These are phyloP conservation scores for Fraxinus sp. DNA, from an alignment of 305 asterid species.

Conservation along the genomic window DNA sequence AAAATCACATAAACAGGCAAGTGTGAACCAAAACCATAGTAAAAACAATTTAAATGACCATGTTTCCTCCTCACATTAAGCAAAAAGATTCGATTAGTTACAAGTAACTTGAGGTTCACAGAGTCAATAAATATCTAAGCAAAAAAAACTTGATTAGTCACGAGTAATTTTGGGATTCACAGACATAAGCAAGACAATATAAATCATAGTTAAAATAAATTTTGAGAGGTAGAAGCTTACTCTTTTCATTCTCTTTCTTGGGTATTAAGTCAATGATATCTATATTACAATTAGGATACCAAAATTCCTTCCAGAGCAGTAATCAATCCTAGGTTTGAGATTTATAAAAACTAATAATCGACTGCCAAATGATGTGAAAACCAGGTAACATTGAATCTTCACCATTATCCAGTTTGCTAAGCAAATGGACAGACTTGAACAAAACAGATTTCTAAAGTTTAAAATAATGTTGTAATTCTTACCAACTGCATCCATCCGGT, in stretches of 20 bases:
- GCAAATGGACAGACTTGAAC: slow-evolving; percentile 3
- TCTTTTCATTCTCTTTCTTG: background rate
- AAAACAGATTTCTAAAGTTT: slow-evolving; percentile 6
- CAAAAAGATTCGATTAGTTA: background rate
- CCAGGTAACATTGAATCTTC: background rate
- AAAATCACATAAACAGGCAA: background rate
- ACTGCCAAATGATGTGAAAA: background rate
- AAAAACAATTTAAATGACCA: background rate
- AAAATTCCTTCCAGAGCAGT: background rate
- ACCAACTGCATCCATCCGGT: slow-evolving; percentile 87
- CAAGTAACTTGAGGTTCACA: background rate
- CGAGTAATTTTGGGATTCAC: background rate
- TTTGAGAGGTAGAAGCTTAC: background rate
- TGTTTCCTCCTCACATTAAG: background rate
- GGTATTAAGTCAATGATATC: background rate
- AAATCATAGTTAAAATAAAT: background rate
- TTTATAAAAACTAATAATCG: background rate
- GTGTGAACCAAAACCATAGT: background rate
- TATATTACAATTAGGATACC: background rate
- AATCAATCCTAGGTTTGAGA: background rate
- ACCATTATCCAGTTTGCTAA: background rate
- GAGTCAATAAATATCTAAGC: background rate
- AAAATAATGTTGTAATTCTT: slow-evolving; percentile 24
- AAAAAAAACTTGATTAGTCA: background rate
- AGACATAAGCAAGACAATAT: background rate